Evolutionary conservation across 1,139 yeast species (phyloP).

Genomic region (Nadsonia starkeyi-henricii): DNA sequence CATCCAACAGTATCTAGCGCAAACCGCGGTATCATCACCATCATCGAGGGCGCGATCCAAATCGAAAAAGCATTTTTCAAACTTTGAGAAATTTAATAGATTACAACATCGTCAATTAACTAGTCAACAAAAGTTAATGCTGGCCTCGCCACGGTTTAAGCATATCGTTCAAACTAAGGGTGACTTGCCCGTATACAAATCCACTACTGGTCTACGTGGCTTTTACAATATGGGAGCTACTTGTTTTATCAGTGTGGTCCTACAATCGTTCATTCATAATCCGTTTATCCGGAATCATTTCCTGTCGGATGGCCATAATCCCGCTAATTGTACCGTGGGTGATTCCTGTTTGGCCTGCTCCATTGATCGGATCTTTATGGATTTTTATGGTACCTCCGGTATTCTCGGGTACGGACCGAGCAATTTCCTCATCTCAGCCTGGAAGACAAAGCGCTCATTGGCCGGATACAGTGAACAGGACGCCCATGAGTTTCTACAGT

Average conservation of each 20-base stretch:
- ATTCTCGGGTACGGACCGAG: slow-evolving; percentile 65
- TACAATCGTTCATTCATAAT: slow-evolving; percentile 79
- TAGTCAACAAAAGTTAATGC: neutral
- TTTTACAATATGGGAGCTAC: slow-evolving; percentile 91
- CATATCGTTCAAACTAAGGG: slow-evolving; percentile 5
- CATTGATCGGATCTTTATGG: slow-evolving; percentile 59
- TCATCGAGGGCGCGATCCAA: neutral
- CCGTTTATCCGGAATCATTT: slow-evolving; percentile 71
- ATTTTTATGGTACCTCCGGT: slow-evolving; percentile 39
- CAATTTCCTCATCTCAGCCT: slow-evolving; percentile 58
- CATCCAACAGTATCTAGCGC: neutral
- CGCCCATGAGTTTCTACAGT: slow-evolving; percentile 96
- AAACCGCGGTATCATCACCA: neutral
- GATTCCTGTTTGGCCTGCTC: slow-evolving; percentile 72
- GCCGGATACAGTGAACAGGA: slow-evolving; percentile 97
- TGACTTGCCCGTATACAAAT: slow-evolving; percentile 39
- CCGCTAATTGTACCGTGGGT: slow-evolving; percentile 7
- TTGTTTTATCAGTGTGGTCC: slow-evolving; percentile 83
- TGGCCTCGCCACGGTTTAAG: neutral
- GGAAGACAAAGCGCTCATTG: slow-evolving; percentile 68
- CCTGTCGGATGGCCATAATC: slow-evolving; percentile 48
- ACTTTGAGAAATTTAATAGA: neutral
- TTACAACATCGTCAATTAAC: neutral
- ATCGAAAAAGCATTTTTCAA: neutral
- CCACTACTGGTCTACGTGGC: slow-evolving; percentile 70